These are phyloP conservation scores for Quercus aquifolioides DNA, from an alignment of 306 rosid species.

Conservation along the genomic window DNA sequence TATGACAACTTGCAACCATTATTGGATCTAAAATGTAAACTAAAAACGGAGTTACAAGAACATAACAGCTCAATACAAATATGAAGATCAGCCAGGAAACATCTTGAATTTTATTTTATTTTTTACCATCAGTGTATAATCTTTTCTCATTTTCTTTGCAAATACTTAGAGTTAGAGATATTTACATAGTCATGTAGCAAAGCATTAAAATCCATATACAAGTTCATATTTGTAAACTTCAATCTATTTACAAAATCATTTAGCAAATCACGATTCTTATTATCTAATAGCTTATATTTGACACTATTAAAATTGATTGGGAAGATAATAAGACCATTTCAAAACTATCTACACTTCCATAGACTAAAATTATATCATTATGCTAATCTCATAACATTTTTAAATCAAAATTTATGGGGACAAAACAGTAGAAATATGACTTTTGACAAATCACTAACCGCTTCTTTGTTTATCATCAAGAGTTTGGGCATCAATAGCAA, in stretches of 20 bases:
- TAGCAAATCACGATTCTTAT: background rate
- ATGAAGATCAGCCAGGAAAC: background rate
- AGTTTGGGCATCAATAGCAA: constrained; percentile 74
- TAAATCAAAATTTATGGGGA: background rate
- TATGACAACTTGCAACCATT: background rate
- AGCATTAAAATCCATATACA: background rate
- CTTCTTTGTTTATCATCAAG: constrained; percentile 55
- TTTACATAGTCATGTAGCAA: background rate
- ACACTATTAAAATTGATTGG: background rate
- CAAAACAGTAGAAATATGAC: constrained; percentile 1
- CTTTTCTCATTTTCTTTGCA: background rate
- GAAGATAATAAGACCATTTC: background rate
- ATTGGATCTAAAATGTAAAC: background rate
- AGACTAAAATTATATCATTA: background rate
- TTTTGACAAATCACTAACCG: constrained; percentile 1
- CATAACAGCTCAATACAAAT: background rate
- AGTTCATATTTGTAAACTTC: background rate
- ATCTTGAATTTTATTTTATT: background rate
- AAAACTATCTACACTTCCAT: background rate
- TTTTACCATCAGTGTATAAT: too few relatives aligned
- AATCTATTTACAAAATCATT: background rate
- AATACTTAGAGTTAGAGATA: background rate
- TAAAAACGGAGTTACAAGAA: background rate
- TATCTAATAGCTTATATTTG: background rate
- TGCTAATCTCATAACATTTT: background rate